Evolutionary conservation across 495 filamentous ascomycete species (phyloP).

Genomic region (Penicillium paxilli): DNA sequence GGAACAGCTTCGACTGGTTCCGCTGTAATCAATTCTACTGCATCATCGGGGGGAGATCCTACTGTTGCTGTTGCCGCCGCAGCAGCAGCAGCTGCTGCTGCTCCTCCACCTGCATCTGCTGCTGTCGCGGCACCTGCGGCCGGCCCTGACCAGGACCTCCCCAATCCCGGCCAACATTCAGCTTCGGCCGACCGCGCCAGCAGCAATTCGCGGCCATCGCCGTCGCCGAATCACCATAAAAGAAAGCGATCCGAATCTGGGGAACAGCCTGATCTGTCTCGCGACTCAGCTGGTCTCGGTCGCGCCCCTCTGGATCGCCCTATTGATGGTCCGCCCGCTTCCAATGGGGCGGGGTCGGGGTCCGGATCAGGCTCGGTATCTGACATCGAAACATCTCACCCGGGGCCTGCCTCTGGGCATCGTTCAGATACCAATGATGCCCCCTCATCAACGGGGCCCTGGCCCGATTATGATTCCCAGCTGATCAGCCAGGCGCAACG

Average conservation of each 20-base stretch:
- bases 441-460: slow-evolving; percentile 32
- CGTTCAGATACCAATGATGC: slow-evolving; percentile 35
- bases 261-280: slow-evolving; percentile 27
- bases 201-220: slow-evolving; percentile 24
- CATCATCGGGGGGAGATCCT: no score
- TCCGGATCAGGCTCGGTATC: slow-evolving; percentile 22
- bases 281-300: not conserved
- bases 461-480: slow-evolving; percentile 45
- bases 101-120: no score
- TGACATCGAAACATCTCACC: slow-evolving; percentile 29
- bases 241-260: slow-evolving; percentile 44
- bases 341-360: slow-evolving; percentile 19
- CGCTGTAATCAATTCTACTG: no score
- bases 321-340: slow-evolving; percentile 10
- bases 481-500: slow-evolving; percentile 43
- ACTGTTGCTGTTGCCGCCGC: no score
- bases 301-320: slow-evolving; percentile 3
- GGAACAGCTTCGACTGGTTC: no score
- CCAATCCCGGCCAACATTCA: no score
- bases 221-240: slow-evolving; percentile 31
- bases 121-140: no score
- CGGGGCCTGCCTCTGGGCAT: slow-evolving; percentile 22
- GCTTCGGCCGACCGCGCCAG: not conserved
- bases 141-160: no score
- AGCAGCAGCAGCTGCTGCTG: no score